These are phyloP conservation scores for Davidsoniella neocaledoniae DNA, from an alignment of 2,329 filamentous ascomycete species.

Conservation along the genomic window DNA sequence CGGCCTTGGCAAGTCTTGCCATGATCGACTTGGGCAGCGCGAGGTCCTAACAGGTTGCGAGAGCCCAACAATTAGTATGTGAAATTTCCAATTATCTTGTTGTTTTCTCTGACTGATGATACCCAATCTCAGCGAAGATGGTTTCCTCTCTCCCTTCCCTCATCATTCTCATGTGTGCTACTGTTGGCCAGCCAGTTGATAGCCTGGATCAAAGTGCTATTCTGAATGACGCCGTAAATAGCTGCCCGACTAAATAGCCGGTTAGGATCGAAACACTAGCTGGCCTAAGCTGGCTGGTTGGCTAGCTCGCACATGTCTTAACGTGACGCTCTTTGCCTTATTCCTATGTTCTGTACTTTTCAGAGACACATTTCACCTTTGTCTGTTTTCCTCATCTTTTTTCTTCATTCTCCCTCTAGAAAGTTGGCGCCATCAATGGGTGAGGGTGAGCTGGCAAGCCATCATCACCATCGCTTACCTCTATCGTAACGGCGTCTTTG, in stretches of 20 bases:
- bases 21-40: slow-evolving; percentile 68
- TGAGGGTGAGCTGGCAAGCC: too few species aligned
- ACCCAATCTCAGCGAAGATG: not conserved
- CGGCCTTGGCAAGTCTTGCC: slow-evolving; percentile 61
- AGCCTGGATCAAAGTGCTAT: too few species aligned
- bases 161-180: too few species aligned
- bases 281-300: too few species aligned
- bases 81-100: not conserved
- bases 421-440: too few species aligned
- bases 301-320: not conserved
- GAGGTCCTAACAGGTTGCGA: slow-evolving; percentile 34
- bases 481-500: slow-evolving; percentile 31
- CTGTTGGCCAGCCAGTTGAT: too few species aligned
- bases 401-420: not conserved
- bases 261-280: too few species aligned
- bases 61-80: not conserved
- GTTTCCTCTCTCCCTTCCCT: too few species aligned
- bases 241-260: too few species aligned
- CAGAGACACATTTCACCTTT: not conserved
- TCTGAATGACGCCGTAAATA: too few species aligned
- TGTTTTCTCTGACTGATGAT: not conserved
- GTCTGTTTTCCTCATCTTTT: not conserved
- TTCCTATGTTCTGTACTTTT: not conserved
- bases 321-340: not conserved
- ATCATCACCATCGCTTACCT: slow-evolving; percentile 24